phyloP scores from a whole-genome alignment of 2,329 filamentous ascomycete species.

The Chrysosporium queenslandicum region DNA sequence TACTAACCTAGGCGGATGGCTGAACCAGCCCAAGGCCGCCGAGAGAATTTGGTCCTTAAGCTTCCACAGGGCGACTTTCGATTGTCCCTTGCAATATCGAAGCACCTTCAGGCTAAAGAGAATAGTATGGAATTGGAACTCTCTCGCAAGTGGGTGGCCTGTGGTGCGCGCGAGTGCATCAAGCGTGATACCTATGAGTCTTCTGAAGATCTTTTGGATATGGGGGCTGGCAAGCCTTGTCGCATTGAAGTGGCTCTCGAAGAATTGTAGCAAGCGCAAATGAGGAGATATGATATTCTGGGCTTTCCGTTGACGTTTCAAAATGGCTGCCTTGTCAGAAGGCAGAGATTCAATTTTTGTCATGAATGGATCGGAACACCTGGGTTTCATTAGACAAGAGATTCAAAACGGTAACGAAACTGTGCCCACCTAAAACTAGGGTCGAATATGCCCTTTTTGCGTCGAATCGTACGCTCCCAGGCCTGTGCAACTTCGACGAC shows the following conservation, averaged over 20 bases:
- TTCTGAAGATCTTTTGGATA: conserved; percentile 69
- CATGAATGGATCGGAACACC: conserved; percentile 78
- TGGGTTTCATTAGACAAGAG: conserved; percentile 20
- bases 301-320: conserved; percentile 64
- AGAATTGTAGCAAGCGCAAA: conserved; percentile 72
- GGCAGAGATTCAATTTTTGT: conserved; percentile 86
- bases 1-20: conserved; percentile 54
- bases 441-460: conserved; percentile 72
- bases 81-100: conserved; percentile 55
- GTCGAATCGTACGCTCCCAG: conserved; percentile 77
- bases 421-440: conserved; percentile 47
- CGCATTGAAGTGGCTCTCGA: conserved; percentile 90
- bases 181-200: conserved; percentile 69
- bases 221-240: conserved; percentile 76
- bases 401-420: not conserved
- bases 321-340: conserved; percentile 65
- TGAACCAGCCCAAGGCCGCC: conserved; percentile 83
- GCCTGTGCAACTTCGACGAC: conserved; percentile 78
- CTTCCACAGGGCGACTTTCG: conserved; percentile 61
- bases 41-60: conserved; percentile 84
- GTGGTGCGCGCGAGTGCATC: conserved; percentile 60
- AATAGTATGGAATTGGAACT: conserved; percentile 82
- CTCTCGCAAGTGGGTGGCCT: conserved; percentile 76
- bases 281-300: conserved; percentile 82
- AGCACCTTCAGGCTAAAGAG: conserved; percentile 73